Conservation (phyloP, 495 filamentous ascomycete species). For the Trichoderma asperelloides region DNA sequence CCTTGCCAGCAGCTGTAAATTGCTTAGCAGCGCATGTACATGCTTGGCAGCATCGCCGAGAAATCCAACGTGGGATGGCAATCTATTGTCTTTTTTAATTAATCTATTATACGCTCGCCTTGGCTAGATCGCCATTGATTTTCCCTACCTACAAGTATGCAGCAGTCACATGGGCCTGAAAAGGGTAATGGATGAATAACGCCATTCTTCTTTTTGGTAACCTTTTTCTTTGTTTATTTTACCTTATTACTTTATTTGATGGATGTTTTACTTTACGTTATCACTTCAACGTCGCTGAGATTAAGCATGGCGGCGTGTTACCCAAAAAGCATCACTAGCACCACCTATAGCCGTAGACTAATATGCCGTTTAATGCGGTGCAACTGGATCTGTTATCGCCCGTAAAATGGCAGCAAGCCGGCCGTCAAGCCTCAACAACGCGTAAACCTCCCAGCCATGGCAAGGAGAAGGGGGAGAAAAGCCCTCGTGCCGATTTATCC, state of each 20-base stretch:
- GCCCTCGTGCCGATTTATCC: slow-evolving; percentile 4
- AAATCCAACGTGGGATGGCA: neutral
- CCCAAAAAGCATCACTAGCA: too few relatives aligned
- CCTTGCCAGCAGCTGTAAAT: neutral
- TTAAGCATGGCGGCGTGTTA: neutral
- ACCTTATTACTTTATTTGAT: too few relatives aligned
- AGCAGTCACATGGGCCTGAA: too few relatives aligned
- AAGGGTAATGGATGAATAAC: too few relatives aligned
- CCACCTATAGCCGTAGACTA: neutral
- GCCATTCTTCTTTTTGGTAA: too few relatives aligned
- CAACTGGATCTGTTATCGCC: neutral
- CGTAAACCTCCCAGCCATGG: neutral
- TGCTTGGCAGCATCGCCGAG: neutral
- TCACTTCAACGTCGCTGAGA: too few relatives aligned
- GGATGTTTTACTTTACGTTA: too few relatives aligned
- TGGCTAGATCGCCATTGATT: too few relatives aligned
- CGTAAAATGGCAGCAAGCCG: neutral
- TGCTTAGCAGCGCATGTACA: neutral
- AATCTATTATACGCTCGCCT: too few relatives aligned
- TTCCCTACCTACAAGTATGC: too few relatives aligned
- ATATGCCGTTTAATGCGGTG: neutral
- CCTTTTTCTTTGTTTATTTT: too few relatives aligned
- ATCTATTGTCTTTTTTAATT: too few relatives aligned
- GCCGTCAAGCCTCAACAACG: neutral
- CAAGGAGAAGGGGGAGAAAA: neutral